These are phyloP conservation scores for Eremomyces bilateralis DNA, from an alignment of 495 filamentous ascomycete genomes.

Conservation along the genomic window DNA sequence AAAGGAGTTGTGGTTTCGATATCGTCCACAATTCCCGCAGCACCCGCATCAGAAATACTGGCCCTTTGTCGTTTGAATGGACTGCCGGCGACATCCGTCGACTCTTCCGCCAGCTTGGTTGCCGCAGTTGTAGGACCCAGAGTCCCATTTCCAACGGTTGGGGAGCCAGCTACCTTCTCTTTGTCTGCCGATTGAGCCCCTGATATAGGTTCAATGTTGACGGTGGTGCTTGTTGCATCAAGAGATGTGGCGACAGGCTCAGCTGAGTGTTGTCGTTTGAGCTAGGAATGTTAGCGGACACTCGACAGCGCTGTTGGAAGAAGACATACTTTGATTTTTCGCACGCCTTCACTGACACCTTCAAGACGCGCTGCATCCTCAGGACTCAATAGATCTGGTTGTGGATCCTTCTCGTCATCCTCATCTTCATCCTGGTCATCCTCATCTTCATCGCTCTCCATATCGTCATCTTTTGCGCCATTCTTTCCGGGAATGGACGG, in stretches of 20 bases:
- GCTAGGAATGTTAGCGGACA: slow-evolving; percentile 25
- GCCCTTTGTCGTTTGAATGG: slow-evolving; percentile 80
- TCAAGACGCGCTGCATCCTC: slow-evolving; percentile 71
- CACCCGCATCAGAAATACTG: too few relatives aligned
- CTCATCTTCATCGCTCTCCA: slow-evolving; percentile 50
- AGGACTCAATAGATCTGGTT: slow-evolving; percentile 34
- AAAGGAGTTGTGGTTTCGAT: too few relatives aligned
- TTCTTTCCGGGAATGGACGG: slow-evolving; percentile 28
- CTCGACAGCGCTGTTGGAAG: background rate
- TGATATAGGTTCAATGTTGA: too few relatives aligned
- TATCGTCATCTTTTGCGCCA: slow-evolving; percentile 38
- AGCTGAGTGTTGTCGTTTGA: slow-evolving; percentile 85
- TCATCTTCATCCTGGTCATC: slow-evolving; percentile 33
- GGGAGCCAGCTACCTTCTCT: slow-evolving; percentile 13
- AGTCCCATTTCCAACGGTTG: slow-evolving; percentile 11
- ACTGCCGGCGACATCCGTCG: slow-evolving; percentile 26
- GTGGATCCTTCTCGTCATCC: slow-evolving; percentile 50
- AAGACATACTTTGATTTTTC: slow-evolving; percentile 66
- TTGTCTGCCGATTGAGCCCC: too few relatives aligned
- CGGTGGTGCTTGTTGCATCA: slow-evolving; percentile 25
- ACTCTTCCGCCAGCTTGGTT: background rate
- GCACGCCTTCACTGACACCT: slow-evolving; percentile 74
- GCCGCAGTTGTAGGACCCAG: background rate
- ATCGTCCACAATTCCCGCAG: too few relatives aligned
- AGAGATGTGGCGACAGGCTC: slow-evolving; percentile 34